These are phyloP conservation scores for Vaccinium corymbosum DNA, from an alignment of 148 eudicot genomes.

Conservation along the genomic window DNA sequence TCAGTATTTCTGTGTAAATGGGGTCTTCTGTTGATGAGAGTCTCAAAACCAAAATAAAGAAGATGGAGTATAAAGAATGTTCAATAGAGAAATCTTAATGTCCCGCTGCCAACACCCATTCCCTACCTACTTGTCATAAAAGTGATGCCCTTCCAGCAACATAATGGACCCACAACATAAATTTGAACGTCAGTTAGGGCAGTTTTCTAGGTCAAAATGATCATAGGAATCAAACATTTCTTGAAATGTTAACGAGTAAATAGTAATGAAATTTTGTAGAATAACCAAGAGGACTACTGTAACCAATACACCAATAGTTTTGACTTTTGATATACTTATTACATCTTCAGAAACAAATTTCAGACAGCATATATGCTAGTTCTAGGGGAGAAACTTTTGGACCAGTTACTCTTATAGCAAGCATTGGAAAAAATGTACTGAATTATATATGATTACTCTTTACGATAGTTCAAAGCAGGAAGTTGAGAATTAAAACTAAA, in stretches of 20 bases:
- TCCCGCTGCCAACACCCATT: slow-evolving; percentile 93
- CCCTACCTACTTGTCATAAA: slow-evolving; percentile 99
- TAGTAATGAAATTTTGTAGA: not conserved
- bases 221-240: not conserved
- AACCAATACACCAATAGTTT: not conserved
- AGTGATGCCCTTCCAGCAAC: slow-evolving; percentile 94
- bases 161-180: slow-evolving; percentile 66
- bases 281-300: not conserved
- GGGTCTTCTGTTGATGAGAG: not conserved
- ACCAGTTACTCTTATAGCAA: not conserved
- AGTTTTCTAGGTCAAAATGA: slow-evolving; percentile 1
- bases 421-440: not conserved
- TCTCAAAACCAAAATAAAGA: not conserved
- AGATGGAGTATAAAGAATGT: not conserved
- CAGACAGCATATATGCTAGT: not conserved
- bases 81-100: slow-evolving; percentile 43
- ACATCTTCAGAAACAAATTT: not conserved
- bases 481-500: slow-evolving; percentile 22
- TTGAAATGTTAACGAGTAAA: not conserved
- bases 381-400: not conserved
- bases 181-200: slow-evolving; percentile 6
- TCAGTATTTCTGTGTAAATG: not conserved
- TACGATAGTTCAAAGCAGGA: slow-evolving; percentile 3
- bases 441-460: not conserved
- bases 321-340: too few relatives aligned